Base-by-base conservation (phyloP, 192 early-diverging fungal species). In the Backusella morwellensis region DNA sequence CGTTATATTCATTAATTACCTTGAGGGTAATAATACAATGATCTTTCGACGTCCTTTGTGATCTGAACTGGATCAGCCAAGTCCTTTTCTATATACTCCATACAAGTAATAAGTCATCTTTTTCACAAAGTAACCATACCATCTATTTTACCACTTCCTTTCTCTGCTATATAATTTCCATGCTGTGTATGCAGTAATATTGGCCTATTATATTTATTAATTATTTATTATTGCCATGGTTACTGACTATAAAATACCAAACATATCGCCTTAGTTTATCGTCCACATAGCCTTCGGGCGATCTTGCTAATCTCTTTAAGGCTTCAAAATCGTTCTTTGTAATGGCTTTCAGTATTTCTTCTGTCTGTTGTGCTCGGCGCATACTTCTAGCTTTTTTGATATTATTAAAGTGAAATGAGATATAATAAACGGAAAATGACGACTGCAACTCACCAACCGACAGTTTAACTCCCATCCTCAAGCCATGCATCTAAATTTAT, bases 1-100 rank as follows among this genome's bases (percentile, higher is more conserved):
- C 11, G 3, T 2, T 63, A 3, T 12, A 63, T 29, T 12, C 12
- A 63, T 29, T 29, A 63, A 29, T 63, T 68, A 80, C 82, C 79
- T 84, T 78, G 82, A 11, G 82, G 78, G 68, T 75, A 84, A 63
- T 80, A 84, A 35, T 84, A 84, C 17, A 84, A 56, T 42, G 82
- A 80, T 70, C 82, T 68, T 67, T 84, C 76, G 21, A 84, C 79
- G 32, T 84, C 82, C 66, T 84, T 84, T 23, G 68, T 54, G 12
- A 84, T 84, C 36, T 84, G 82, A 19, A 77, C 69, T 4, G 76
- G 67, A 66, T 84, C 82, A 29, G 73, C 59, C 50, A 84, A 69
- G 23, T 80, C 79, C 52, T 84, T 77, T 23, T 76, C 82, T 80
- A 76, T 21, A 50, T 50, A n/a, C 19, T 50, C 47, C 47, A 50